phyloP scores from a whole-genome alignment of 345 rosid genomes.

The Viola odorata region DNA sequence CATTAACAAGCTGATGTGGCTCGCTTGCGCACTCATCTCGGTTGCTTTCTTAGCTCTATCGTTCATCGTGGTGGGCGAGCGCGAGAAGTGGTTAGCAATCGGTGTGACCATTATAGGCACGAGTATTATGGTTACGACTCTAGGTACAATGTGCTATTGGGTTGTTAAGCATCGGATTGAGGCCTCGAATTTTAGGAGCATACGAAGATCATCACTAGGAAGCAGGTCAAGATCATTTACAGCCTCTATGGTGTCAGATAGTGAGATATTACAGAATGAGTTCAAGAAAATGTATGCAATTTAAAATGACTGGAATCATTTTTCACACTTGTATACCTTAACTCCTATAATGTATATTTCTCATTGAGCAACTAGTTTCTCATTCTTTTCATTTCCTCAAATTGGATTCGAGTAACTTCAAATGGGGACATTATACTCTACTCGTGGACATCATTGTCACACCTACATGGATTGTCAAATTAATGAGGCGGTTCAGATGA shows the following conservation, averaged over 20 bases:
- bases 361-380: not conserved
- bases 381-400: no score
- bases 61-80: conserved; percentile 71
- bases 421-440: no score
- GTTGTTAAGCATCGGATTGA: conserved; percentile 79
- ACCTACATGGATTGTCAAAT: no score
- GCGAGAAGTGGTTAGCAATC: conserved; percentile 69
- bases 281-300: conserved; percentile 80
- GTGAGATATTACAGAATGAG: conserved; percentile 54
- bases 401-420: no score
- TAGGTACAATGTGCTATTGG: conserved; percentile 95
- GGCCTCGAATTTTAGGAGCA: conserved; percentile 58
- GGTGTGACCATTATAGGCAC: conserved; percentile 78
- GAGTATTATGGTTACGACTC: conserved; percentile 71
- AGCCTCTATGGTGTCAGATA: conserved; percentile 51
- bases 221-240: conserved; percentile 64
- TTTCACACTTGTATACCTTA: not conserved
- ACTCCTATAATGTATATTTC: conserved; percentile 10
- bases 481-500: no score
- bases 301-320: conserved; percentile 10
- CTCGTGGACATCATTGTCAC: no score
- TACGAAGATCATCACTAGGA: conserved; percentile 49
- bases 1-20: conserved; percentile 93
- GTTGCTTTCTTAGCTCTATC: conserved; percentile 76
- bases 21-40: conserved; percentile 76